Conservation (phyloP, 139 green algal species). For the Pleodorina starrii region DNA sequence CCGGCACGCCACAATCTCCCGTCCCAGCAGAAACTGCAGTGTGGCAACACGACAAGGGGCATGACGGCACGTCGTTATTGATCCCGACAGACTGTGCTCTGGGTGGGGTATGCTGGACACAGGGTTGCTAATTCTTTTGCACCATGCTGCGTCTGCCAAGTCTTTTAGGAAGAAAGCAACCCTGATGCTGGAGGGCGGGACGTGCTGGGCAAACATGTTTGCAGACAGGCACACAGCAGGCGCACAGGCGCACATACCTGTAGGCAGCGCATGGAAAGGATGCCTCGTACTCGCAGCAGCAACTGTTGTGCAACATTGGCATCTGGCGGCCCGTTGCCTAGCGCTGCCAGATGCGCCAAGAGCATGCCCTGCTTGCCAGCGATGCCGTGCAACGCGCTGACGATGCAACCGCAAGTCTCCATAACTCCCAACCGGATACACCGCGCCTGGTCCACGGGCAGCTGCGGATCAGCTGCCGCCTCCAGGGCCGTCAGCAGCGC, state of each 20-base stretch:
- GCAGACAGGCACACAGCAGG: too few relatives aligned
- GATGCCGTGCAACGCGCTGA: conserved; percentile 22
- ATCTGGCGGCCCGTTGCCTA: background rate
- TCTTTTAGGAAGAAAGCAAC: too few relatives aligned
- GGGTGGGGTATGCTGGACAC: too few relatives aligned
- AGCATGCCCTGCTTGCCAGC: conserved; percentile 24
- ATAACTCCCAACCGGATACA: background rate
- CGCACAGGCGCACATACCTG: too few relatives aligned
- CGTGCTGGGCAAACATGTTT: too few relatives aligned
- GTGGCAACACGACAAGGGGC: too few relatives aligned
- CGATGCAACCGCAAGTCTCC: conserved; percentile 33
- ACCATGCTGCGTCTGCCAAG: too few relatives aligned
- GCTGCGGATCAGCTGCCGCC: background rate
- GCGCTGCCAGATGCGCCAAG: too few relatives aligned
- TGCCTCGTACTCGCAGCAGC: background rate
- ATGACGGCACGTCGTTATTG: too few relatives aligned
- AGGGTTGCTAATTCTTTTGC: too few relatives aligned
- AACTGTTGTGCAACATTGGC: background rate
- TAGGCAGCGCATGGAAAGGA: conserved; percentile 3
- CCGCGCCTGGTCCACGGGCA: background rate
- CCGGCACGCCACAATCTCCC: background rate
- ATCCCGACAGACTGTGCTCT: too few relatives aligned
- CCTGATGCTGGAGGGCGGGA: too few relatives aligned
- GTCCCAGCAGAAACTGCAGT: conserved; percentile 22
- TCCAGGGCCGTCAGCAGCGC: background rate